Evolutionary conservation across 2,329 filamentous ascomycete species (phyloP), one percentile per base, ranked within the genome.

Genomic region (Calonectria pauciramosa): DNA sequence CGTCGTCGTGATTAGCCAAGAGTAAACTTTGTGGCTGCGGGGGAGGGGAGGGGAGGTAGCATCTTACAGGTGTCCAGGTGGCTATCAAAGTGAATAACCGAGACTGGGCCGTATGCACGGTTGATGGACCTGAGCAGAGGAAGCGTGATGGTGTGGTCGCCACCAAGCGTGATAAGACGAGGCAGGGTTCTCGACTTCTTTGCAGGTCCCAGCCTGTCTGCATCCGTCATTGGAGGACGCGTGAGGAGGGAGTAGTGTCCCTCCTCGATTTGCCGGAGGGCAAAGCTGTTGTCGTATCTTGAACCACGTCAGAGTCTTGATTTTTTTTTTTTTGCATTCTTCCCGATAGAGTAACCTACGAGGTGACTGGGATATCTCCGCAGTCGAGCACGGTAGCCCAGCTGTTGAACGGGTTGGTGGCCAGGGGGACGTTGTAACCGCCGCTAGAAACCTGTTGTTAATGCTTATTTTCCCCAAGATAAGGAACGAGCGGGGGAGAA

Each of bases 301-400:
- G 5, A 3, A 63, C 13, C 0, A 30, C 7, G 66, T 78, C 0
- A 81, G 38, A 16, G 52, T 11, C 47, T 26, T 11, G 13, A 30
- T 26, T 10, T 13, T 23, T 1, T 9, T n/a, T n/a, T n/a, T n/a
- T n/a, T n/a, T n/a, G n/a, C 7, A 2, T 20, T 5, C 9, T 2
- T 2, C 0, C 0, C 18, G 18, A 4, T 18, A 56, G 4, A n/a
- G 41, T 6, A 23, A 23, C 92, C 85, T 88, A 96, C 91, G 94
- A 96, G 14, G 94, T 96, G 4, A 97, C 94, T 0, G 94, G 94
- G 64, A 96, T 95, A 82, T 97, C 94, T 74, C 95, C 95, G 82
- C 95, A 97, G 83, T 97, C 95, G 2, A 97, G 86, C 3, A 97
- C 91, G 16, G 91, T 95, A 1, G 95, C 93, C 90, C 94, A 96